Percentiles rank a stretch among this genome's conserved stretches.
phyloP scores from a whole-genome alignment of 306 rosid genomes.

The Sesbania bispinosa region DNA sequence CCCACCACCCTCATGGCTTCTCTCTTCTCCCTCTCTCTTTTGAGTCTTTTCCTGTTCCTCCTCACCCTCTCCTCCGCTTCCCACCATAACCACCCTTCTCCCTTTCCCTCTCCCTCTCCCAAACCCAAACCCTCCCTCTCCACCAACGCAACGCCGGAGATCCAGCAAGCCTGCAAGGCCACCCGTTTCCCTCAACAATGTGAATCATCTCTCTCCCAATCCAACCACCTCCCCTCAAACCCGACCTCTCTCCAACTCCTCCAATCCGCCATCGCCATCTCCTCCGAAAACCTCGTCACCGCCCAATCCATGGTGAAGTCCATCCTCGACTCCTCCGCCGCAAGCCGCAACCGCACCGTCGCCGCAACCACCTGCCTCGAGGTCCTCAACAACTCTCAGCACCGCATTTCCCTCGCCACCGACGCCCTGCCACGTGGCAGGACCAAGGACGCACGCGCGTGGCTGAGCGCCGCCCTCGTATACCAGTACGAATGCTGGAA shows the following conservation, averaged over 20 bases:
- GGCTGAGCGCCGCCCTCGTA: conserved; percentile 62
- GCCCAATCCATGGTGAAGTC: conserved; percentile 49
- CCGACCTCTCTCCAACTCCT: conserved; percentile 39
- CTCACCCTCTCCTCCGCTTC: conserved; percentile 57
- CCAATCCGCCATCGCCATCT: conserved; percentile 41
- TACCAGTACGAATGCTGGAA: conserved; percentile 90
- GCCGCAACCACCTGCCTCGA: conserved; percentile 54
- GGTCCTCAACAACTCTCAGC: conserved; percentile 39
- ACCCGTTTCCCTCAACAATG: conserved; percentile 76
- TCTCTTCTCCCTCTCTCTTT: conserved; percentile 36
- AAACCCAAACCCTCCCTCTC: conserved; percentile 32
- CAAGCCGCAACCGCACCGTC: conserved; percentile 34
- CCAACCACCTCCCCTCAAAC: conserved; percentile 6
- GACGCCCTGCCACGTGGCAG: conserved; percentile 39
- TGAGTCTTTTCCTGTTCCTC: conserved; percentile 36
- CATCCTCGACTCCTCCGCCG: conserved; percentile 34
- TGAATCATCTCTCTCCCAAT: conserved; percentile 34
- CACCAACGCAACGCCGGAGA: neutral
- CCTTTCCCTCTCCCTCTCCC: conserved; percentile 33
- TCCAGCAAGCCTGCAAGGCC: conserved; percentile 62
- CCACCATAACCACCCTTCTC: conserved; percentile 23
- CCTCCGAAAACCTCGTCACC: conserved; percentile 38
- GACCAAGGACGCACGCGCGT: conserved; percentile 64
- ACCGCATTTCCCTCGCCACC: conserved; percentile 44
- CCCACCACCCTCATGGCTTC: conserved; percentile 45